Evolutionary conservation across 164 flowering plant genomes (phyloP), one percentile per base, ranked within the genome.

Genomic region (Berberis thunbergii): DNA sequence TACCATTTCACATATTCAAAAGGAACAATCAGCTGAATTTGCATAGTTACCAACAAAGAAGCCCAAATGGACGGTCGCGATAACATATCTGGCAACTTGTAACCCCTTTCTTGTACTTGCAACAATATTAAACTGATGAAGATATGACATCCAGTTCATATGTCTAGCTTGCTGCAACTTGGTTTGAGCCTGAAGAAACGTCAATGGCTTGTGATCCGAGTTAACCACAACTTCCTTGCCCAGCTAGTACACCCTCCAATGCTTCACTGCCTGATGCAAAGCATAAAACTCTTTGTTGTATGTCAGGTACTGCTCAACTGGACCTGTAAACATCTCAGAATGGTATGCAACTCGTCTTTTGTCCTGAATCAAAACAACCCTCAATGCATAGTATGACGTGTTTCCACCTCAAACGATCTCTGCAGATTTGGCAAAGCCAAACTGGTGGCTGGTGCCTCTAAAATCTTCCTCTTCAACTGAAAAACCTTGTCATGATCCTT

Each of bases 121-220:
- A 1, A 26, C 6, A 26, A 55, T 55, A 6, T 41, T 10, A 40
- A 59, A 59, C 44, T 59, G 26, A 4, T 57, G 60, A 2, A 57
- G 12, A 41, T 57, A 57, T 4, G 60, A 57, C 60, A 57, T 57
- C 60, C 62, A 59, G 39, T 59, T 59, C 62, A 59, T 59, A 10
- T 59, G 62, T 3, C 49, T 4, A 43, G 62, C 49, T 12, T 59
- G 49, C 39, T 59, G 49, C 41, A 55, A 13, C 62, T 59, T 42
- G 8, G 49, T 43, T 45, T 57, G 6, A 40, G 60, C 41, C 40
- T 9, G 2, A 6, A 57, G 10, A 42, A 57, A 57, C 60, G 40
- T 7, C 2, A 57, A 12, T 6, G 43, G 60, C 41, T 57, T 57
- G 45, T 57, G 60, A 57, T 57, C 43, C 9, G 60, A 57, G 9